Percentiles rank a stretch among this genome's conserved stretches.
phyloP scores from a whole-genome alignment of 2,329 filamentous ascomycete species.

The Penicillium polonicum region DNA sequence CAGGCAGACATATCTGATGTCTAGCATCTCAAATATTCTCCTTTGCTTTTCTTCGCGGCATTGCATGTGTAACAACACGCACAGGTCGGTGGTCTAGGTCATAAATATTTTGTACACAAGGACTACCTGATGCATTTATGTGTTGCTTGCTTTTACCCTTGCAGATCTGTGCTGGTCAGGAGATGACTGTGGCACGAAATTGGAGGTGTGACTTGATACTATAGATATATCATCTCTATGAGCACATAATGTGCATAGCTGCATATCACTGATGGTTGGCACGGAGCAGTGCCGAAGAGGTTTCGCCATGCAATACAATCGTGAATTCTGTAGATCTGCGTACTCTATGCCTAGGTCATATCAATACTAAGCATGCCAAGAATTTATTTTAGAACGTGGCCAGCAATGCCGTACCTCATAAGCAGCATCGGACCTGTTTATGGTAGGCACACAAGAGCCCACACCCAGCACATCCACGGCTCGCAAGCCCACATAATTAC shows the following conservation, averaged over 20 bases:
- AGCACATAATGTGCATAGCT: not conserved
- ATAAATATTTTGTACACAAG: not conserved
- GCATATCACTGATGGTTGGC: not conserved
- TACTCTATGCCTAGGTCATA: not conserved
- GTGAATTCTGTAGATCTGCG: not conserved
- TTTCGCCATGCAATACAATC: not conserved
- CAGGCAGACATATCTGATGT: not conserved
- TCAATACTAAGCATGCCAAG: too few species aligned
- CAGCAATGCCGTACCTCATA: not conserved
- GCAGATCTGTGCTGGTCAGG: not conserved
- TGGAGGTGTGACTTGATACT: too few species aligned
- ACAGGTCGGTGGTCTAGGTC: not conserved
- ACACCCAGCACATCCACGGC: not conserved
- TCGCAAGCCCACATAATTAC: not conserved
- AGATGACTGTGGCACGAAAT: not conserved
- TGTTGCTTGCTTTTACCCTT: not conserved
- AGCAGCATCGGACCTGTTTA: not conserved
- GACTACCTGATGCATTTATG: too few species aligned
- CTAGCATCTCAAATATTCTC: not conserved
- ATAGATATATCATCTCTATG: not conserved
- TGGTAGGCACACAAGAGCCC: not conserved
- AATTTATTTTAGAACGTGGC: not conserved
- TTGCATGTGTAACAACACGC: not conserved
- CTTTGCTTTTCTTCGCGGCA: not conserved
- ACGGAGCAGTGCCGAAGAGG: not conserved